Base-by-base conservation (phyloP, 805 yeast genomes). In the Metschnikowia cerradonensis region DNA sequence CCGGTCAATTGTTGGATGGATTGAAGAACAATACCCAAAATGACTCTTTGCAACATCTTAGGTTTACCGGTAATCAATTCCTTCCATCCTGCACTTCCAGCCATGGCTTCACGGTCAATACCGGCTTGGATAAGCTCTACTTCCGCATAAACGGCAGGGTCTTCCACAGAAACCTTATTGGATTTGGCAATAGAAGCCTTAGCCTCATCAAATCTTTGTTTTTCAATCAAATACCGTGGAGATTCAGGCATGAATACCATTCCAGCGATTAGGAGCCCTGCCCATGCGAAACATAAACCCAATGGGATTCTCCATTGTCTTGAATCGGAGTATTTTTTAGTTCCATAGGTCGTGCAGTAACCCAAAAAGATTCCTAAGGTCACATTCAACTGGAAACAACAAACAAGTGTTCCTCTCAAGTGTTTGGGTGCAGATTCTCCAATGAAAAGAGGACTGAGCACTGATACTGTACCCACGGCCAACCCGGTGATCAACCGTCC, bases 351-450 rank as follows among this genome's bases (percentile, higher is more conserved):
- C 42, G 82, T 75, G 68, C 87, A 78, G 71, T 83, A 82, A 62
- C 90, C 90, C 52, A 84, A 67, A 64, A 84, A 81, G 58, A 84
- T 84, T 72, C 90, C 90, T 45, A 80, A 69, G 39, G 90, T 84
- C 56, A 84, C 79, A 78, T 78, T 81, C 65, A 85, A 73, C 69
- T 85, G 90, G 75, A 78, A 85, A 59, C 82, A 79, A 38, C 85
- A 80, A 47, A 85, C 89, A 52, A 84, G 74, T 37, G 87, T 75
- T 67, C 90, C 90, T 79, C 90, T 80, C 41, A 84, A 68, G 49
- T 77, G 79, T 59, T 82, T 83, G 61, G 91, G 91, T 51, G 90
- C 70, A 52, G 84, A 75, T 66, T 85, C 91, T 38, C 86, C 77
- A 60, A 84, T 83, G 66, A 84, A 78, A 68, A 80, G 70, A 35